Percentiles rank a stretch among this genome's conserved stretches.
Conservation (phyloP, 345 rosid genomes). For the Diplotaxis tenuifolia region DNA sequence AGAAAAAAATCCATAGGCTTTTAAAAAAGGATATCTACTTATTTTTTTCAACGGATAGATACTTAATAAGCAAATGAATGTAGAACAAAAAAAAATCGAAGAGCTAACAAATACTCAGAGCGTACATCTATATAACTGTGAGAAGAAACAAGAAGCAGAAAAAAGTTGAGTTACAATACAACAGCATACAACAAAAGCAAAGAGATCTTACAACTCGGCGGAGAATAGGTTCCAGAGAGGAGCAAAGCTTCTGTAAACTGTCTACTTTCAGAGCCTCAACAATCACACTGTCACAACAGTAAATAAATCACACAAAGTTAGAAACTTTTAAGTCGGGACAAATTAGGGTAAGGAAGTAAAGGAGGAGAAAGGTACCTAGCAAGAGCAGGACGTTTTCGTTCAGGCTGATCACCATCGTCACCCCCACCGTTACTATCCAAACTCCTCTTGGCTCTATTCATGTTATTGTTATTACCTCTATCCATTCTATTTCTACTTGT, state of each 20-base stretch:
- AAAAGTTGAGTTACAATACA: neutral
- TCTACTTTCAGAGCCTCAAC: constrained; percentile 98
- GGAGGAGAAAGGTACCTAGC: constrained; percentile 46
- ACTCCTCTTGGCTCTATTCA: constrained; percentile 57
- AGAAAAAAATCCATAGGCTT: constrained; percentile 9
- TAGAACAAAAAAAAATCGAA: no score
- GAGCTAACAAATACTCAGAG: neutral
- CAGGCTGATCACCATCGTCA: constrained; percentile 60
- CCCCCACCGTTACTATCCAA: constrained; percentile 53
- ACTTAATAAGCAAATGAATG: neutral
- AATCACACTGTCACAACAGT: constrained; percentile 62
- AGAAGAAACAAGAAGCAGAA: neutral
- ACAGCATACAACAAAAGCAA: neutral
- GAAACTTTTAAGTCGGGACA: constrained; percentile 16
- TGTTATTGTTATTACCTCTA: constrained; percentile 51
- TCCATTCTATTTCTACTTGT: constrained; percentile 55
- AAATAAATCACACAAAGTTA: constrained; percentile 2
- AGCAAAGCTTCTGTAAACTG: constrained; percentile 94
- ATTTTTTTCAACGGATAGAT: no score
- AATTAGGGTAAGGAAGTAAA: no score
- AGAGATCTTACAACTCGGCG: constrained; percentile 86
- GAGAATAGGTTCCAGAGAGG: constrained; percentile 94
- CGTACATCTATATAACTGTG: no score
- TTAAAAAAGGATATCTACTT: neutral
- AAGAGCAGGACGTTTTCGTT: constrained; percentile 72